These are phyloP conservation scores for Jatropha podagrica DNA, from an alignment of 441 rosid species.

Conservation along the genomic window DNA sequence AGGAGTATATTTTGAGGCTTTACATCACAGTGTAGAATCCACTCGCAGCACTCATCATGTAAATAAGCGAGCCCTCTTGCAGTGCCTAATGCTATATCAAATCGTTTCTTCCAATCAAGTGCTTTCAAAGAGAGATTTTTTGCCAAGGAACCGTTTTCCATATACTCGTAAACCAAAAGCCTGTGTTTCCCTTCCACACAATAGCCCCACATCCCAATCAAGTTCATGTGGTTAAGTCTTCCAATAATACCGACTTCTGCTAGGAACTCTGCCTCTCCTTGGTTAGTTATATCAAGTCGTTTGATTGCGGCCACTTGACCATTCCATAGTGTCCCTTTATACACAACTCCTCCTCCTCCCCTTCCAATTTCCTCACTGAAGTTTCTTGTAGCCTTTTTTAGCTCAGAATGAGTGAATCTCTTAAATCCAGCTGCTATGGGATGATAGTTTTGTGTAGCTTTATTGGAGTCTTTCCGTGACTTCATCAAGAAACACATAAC, in stretches of 20 bases:
- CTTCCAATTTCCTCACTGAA: not conserved
- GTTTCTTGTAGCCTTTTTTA: not conserved
- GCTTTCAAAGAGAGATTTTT: not conserved
- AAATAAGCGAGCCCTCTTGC: conserved; percentile 2
- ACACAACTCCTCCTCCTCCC: not conserved
- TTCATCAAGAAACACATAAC: conserved; percentile 12
- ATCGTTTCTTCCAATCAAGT: not conserved
- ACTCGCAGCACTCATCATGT: not conserved
- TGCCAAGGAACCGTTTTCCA: not conserved
- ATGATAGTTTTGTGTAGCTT: not conserved
- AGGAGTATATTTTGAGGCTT: not conserved
- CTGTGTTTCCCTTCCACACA: not conserved
- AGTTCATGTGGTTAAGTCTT: not conserved
- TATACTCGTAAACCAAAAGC: not conserved
- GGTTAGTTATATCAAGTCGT: not conserved
- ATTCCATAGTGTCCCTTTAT: not conserved
- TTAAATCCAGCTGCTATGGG: not conserved
- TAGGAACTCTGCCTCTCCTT: not conserved
- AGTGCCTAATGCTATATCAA: not conserved
- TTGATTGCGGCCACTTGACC: not conserved
- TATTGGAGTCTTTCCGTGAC: not conserved
- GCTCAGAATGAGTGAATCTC: not conserved
- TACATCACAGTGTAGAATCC: not conserved
- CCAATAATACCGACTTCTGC: not conserved
- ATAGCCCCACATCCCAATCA: not conserved